Evolutionary conservation across 1,139 yeast genomes (phyloP).

Genomic region (Magnusiomyces tetraspermus): DNA sequence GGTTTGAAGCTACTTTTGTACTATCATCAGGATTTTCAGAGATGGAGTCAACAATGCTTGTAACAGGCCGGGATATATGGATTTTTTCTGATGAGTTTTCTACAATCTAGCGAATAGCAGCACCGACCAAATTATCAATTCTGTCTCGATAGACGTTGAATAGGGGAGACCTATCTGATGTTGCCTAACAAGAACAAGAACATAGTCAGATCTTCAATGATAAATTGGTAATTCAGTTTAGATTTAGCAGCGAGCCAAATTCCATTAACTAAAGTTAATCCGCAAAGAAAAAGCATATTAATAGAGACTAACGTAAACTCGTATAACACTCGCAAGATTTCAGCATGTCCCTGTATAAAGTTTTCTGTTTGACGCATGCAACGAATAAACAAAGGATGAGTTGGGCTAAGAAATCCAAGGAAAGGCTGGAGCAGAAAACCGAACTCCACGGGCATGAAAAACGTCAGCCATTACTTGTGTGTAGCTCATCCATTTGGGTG

Average conservation of each 20-base stretch:
- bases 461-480: slow-evolving; percentile 1
- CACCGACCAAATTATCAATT: slow-evolving; percentile 3
- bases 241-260: slow-evolving; percentile 7
- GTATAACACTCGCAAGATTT: neutral
- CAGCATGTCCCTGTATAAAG: slow-evolving; percentile 1
- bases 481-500: neutral
- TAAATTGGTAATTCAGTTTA: slow-evolving; percentile 2
- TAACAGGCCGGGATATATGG: neutral
- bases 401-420: slow-evolving; percentile 92
- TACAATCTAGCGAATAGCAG: slow-evolving; percentile 3
- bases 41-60: no score
- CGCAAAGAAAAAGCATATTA: neutral
- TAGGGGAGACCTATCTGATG: slow-evolving; percentile 1
- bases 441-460: neutral
- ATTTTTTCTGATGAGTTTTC: neutral
- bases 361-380: slow-evolving; percentile 3
- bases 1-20: no score
- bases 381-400: slow-evolving; percentile 60
- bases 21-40: no score
- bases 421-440: slow-evolving; percentile 33
- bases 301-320: slow-evolving; percentile 1
- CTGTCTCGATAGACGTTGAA: slow-evolving; percentile 4
- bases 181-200: neutral
- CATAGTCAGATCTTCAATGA: slow-evolving; percentile 5
- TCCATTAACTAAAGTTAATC: slow-evolving; percentile 2